Evolutionary conservation across 441 rosid genomes (phyloP).

Genomic region (Gossypium schwendimanii): DNA sequence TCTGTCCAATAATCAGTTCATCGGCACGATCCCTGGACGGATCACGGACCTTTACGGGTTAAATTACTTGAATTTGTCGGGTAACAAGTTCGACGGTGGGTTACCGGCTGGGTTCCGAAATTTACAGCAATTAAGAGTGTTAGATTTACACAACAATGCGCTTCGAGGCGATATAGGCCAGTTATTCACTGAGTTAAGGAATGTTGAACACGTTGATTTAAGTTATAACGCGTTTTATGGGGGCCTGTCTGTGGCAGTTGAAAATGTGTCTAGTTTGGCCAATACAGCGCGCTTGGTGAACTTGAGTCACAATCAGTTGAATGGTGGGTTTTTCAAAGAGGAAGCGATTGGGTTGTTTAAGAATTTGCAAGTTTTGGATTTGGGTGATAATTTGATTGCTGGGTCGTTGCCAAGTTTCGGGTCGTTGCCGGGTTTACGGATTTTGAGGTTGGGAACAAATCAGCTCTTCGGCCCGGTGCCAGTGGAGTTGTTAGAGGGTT

Average conservation of each 20-base stretch:
- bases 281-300: slow-evolving; percentile 59
- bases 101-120: slow-evolving; percentile 52
- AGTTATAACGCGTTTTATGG: slow-evolving; percentile 65
- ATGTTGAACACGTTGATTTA: slow-evolving; percentile 75
- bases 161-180: slow-evolving; percentile 51
- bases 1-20: slow-evolving; percentile 70
- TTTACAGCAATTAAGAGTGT: slow-evolving; percentile 61
- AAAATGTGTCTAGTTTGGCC: slow-evolving; percentile 61
- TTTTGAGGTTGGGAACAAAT: slow-evolving; percentile 57
- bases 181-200: slow-evolving; percentile 52
- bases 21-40: slow-evolving; percentile 85
- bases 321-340: slow-evolving; percentile 43
- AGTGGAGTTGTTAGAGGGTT: slow-evolving; percentile 50
- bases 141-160: slow-evolving; percentile 63
- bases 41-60: slow-evolving; percentile 66
- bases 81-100: slow-evolving; percentile 60
- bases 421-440: slow-evolving; percentile 39
- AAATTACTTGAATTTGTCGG: slow-evolving; percentile 62
- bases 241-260: slow-evolving; percentile 30
- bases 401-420: slow-evolving; percentile 64
- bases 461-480: slow-evolving; percentile 57
- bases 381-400: slow-evolving; percentile 43
- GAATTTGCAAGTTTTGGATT: slow-evolving; percentile 64
- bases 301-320: slow-evolving; percentile 55
- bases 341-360: slow-evolving; percentile 54